Base-by-base conservation (phyloP, 139 green algal genomes). In the Tetradesmus lagerheimii region DNA sequence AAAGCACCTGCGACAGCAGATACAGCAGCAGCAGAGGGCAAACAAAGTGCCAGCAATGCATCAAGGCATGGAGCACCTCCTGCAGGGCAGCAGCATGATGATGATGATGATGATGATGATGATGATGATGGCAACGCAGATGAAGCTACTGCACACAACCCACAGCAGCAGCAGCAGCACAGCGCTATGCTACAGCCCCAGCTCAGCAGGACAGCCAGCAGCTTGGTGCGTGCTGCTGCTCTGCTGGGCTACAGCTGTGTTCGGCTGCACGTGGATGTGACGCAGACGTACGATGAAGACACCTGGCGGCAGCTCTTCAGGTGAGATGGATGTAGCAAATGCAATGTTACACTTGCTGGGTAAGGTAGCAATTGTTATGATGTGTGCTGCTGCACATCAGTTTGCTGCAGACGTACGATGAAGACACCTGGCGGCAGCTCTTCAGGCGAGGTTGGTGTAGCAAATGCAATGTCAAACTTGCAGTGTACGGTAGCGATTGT, bases 261-360 rank as follows among this genome's bases (percentile, higher is more conserved):
- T n/a, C 35, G 11, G 2, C 34, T 83, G 14, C 41, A 83, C 41
- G 16, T 83, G 20, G 77, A 83, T 34, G 77, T 83, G 39, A 38
- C 4, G 37, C 35, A 83, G 77, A 34, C 23, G 4, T 83, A 83
- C 23, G 14, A 45, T 1, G 37, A 53, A 15, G 38, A 83, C 35
- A 83, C 77, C 1, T 83, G 77, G 77, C 77, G 57, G 77, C 77
- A 83, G 77, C 25, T 83, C 9, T 80, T 80, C n/a, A 37, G 74
- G 74, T n/a, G n/a, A n/a, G n/a, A n/a, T n/a, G n/a, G n/a, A n/a
- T n/a, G n/a, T n/a, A n/a, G n/a, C n/a, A n/a, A n/a, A n/a, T n/a
- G n/a, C n/a, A n/a, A n/a, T n/a, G n/a, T n/a, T n/a, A n/a, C n/a
- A n/a, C n/a, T n/a, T n/a, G n/a, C n/a, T n/a, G n/a, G n/a, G n/a